Base-by-base conservation (phyloP, 768 basidiomycete species). In the Collybia mongolica region DNA sequence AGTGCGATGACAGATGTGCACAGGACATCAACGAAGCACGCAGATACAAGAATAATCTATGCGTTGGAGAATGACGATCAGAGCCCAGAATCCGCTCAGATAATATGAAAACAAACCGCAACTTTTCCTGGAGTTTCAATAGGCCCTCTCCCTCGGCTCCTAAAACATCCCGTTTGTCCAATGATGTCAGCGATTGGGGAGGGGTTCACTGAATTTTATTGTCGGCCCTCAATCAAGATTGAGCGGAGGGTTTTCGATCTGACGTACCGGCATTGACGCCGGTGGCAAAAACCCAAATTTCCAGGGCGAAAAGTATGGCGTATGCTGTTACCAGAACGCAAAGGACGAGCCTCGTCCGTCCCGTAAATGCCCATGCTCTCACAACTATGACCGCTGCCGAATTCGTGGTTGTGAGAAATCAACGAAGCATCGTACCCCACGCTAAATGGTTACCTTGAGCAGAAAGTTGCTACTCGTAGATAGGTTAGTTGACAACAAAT, bases 321-420 rank as follows among this genome's bases (percentile, higher is more conserved):
- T 59, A 64, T 24, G 58, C 44, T 8, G 44, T n/a, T 7, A 47
- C 19, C 12, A 66, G 55, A 12, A 51, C 24, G 3, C 39, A 14
- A 9, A 60, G 44, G 2, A 57, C 42, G 12, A 20, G 15, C 12
- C 29, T 51, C 18, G 45, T 56, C 22, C 59, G 46, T 19, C 63
- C 65, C 8, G 65, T 60, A 44, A 66, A 66, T 2, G 63, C 65
- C 54, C 63, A 63, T 5, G 63, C 58, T 12, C 65, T 49, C 23
- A 56, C 53, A 9, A 60, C 20, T 48, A 65, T 55, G 2, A 63
- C 63, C 18, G 59, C 64, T 65, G 9, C 19, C n/a, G 11, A 52
- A 26, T 20, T n/a, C 29, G 8, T 22, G 15, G 14, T 26, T 26
- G 7, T 42, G 6, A 14, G 18, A 38, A 6, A 41, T n/a, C 7